These are phyloP conservation scores for Canna indica DNA, from an alignment of 176 grass and related monocot species.

Conservation along the genomic window DNA sequence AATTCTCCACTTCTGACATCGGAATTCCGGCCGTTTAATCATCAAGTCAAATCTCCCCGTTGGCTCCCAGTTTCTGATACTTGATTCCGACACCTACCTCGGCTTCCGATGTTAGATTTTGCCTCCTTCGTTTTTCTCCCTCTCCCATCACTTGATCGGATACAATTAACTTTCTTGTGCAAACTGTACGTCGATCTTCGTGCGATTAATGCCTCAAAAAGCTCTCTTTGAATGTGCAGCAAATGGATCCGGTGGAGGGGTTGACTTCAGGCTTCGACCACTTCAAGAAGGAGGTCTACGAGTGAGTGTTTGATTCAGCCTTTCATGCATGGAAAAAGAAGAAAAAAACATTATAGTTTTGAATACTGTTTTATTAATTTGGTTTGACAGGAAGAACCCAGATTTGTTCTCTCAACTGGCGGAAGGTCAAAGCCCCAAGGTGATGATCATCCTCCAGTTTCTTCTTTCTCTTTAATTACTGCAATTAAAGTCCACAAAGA, in stretches of 20 bases:
- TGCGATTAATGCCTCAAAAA: neutral
- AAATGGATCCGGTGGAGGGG: conserved; percentile 30
- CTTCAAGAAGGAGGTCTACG: conserved; percentile 35
- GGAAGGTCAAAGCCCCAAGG: conserved; percentile 15
- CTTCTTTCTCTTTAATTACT: too few species aligned
- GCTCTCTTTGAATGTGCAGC: conserved; percentile 4
- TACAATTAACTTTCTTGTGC: neutral
- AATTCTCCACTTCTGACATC: neutral
- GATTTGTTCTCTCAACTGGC: conserved; percentile 1
- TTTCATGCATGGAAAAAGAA: neutral
- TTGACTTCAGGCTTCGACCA: conserved; percentile 32
- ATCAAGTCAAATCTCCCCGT: neutral
- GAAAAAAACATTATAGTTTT: neutral
- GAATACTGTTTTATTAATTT: too few species aligned
- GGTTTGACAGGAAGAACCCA: conserved; percentile 5
- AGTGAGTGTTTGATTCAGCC: conserved; percentile 13
- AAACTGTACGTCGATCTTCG: too few species aligned
- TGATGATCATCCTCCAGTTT: neutral
- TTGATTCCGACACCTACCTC: neutral
- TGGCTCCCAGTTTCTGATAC: too few species aligned
- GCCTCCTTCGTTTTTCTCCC: neutral
- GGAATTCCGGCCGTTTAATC: neutral
- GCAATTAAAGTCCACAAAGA: neutral
- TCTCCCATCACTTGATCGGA: neutral
- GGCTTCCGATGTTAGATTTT: neutral